Base-by-base conservation (phyloP, 148 eudicot species). In the Nepenthes mirabilis region DNA sequence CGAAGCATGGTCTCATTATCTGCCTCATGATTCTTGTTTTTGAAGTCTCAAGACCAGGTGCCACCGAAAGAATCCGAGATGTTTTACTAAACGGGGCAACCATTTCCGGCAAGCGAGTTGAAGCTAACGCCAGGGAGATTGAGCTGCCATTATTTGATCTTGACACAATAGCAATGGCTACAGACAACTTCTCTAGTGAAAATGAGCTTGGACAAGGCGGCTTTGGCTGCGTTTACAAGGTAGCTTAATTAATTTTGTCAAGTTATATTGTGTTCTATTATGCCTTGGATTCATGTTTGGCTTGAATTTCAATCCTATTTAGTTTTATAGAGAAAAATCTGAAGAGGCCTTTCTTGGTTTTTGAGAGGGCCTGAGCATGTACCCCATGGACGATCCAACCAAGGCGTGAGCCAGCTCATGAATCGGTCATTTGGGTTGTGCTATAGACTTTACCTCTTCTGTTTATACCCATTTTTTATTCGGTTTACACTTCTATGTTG, bases 101-200 rank as follows among this genome's bases (percentile, higher is more conserved):
- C 10, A 52, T 63, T 14, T 56, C 47, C 7, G 68, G 69, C 59
- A 74, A 57, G 59, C 56, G 70, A 63, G 81, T 58, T 55, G 79
- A 72, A 58, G 54, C 14, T 32, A 37, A 43, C 34, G 33, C 53
- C 0, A 77, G 72, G 23, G 80, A 75, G 5, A 49, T 74, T 2
- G 83, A 82, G 60, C 55, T 79, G 34, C 80, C 83, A 45, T 43
- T 79, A 33, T 72, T 74, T 43, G 80, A 83, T 37, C 55, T 77
- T 33, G 57, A 48, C 7, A 65, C 76, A 47, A 47, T 83, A 4
- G 60, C 61, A 36, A 23, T 55, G 2, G 74, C 74, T 13, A 65
- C 74, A 11, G 43, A 64, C 56, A 70, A 64, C 35, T 70, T 70
- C 37, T 55, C 74, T 0, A 33, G 37, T 7, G 37, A 45, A 37